Evolutionary conservation across 2,329 filamentous ascomycete genomes (phyloP).

Genomic region (Curvularia lunata): DNA sequence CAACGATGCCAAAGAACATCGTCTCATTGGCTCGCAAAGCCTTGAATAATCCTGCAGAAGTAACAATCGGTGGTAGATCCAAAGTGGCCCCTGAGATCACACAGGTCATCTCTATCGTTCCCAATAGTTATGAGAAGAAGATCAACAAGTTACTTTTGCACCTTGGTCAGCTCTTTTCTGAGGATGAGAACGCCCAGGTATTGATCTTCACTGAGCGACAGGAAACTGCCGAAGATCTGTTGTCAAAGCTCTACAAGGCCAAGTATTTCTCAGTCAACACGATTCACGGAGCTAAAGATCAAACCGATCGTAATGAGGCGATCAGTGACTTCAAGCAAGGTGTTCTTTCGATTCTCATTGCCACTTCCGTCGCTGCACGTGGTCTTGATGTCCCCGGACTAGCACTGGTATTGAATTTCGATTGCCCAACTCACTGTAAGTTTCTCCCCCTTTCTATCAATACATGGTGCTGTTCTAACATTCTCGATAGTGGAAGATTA

Average conservation of each 20-base stretch:
- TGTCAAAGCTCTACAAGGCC: slow-evolving; percentile 40
- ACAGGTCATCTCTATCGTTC: slow-evolving; percentile 81
- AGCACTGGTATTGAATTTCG: slow-evolving; percentile 94
- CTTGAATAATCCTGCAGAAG: slow-evolving; percentile 83
- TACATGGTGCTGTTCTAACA: neutral
- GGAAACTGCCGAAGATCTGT: slow-evolving; percentile 65
- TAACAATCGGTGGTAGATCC: slow-evolving; percentile 86
- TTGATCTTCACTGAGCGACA: slow-evolving; percentile 93
- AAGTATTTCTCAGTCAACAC: slow-evolving; percentile 63
- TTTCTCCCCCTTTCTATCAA: neutral
- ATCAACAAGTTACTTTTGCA: slow-evolving; percentile 84
- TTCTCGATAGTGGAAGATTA: slow-evolving; percentile 75
- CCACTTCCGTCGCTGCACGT: slow-evolving; percentile 93
- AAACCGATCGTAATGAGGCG: slow-evolving; percentile 44
- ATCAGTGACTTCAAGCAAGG: slow-evolving; percentile 63
- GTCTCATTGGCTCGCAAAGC: slow-evolving; percentile 89
- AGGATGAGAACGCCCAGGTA: slow-evolving; percentile 87
- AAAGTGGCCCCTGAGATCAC: slow-evolving; percentile 76
- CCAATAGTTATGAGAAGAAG: slow-evolving; percentile 69
- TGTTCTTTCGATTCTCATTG: slow-evolving; percentile 85
- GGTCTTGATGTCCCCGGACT: slow-evolving; percentile 95
- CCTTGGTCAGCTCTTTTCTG: slow-evolving; percentile 82
- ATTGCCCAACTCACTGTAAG: slow-evolving; percentile 78
- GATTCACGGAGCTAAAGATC: slow-evolving; percentile 77
- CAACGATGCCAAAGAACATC: slow-evolving; percentile 94